phyloP scores from a whole-genome alignment of 192 early-diverging fungal species.

The Jimgerdemannia lactiflua region DNA sequence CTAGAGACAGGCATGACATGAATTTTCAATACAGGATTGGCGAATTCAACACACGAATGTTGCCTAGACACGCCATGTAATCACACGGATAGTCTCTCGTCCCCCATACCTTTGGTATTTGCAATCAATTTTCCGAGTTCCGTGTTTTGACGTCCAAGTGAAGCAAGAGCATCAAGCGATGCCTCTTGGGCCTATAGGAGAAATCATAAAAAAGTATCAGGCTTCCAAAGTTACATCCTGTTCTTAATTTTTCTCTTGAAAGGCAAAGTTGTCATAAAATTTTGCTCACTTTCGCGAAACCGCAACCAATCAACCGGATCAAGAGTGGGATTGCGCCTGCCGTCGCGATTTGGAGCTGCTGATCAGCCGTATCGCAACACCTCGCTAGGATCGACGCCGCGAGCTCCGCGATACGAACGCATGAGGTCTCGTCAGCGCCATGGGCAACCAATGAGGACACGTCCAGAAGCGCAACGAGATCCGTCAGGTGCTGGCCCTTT shows the following conservation, averaged over 20 bases:
- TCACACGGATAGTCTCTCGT: not conserved
- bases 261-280: too few relatives aligned
- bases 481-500: slow-evolving; percentile 41
- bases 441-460: slow-evolving; percentile 23
- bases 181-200: slow-evolving; percentile 62
- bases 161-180: slow-evolving; percentile 71
- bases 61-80: not conserved
- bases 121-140: slow-evolving; percentile 52
- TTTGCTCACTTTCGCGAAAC: slow-evolving; percentile 42
- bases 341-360: slow-evolving; percentile 55
- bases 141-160: slow-evolving; percentile 58
- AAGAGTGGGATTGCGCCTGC: slow-evolving; percentile 57
- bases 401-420: slow-evolving; percentile 58
- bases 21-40: not conserved
- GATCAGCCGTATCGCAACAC: slow-evolving; percentile 55
- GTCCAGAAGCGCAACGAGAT: slow-evolving; percentile 48
- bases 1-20: not conserved
- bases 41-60: not conserved
- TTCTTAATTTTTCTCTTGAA: too few relatives aligned
- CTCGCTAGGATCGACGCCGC: slow-evolving; percentile 60
- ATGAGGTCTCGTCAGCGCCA: slow-evolving; percentile 26
- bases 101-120: slow-evolving; percentile 37
- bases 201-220: not conserved
- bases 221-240: too few relatives aligned
- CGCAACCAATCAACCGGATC: slow-evolving; percentile 49